Base-by-base conservation (phyloP, 768 basidiomycete species). In the Macrolepiota dolichaula region DNA sequence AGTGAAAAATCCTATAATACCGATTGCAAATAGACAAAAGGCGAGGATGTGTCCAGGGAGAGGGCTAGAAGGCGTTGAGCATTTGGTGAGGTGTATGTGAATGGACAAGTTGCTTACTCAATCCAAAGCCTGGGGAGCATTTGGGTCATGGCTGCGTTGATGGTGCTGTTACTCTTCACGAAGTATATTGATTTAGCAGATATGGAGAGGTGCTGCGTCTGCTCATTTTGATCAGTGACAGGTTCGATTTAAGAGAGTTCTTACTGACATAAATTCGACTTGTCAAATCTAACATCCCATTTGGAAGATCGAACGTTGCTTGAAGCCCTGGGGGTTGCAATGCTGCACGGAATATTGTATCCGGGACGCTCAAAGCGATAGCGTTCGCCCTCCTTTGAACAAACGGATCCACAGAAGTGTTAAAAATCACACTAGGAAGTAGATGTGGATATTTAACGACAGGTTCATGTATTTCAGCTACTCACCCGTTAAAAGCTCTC, bases 131-230 rank as follows among this genome's bases (percentile, higher is more conserved):
- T 78, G 22, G 82, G 78, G 15, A 76, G 66, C 11, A 80, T 64
- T 4, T 77, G 76, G 2, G 73, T 77, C 44, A 84, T 64, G 32
- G 68, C 59, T 6, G 81, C 81, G 13, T 71, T 57, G 5, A 85
- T 62, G 0, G 77, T 73, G 4, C 62, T 54, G 57, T 82, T 78
- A 5, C 67, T 58, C 1, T 70, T 59, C 6, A 85, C 68, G 64
- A 89, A 90, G 66, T 86, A 91, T n/a, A 82, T 77, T 1, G 78
- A 75, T 65, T 81, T 81, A 0, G 88, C 86, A 7, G 79, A 72
- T 3, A 86, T 62, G 3, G 87, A 73, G 12, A 91, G 80, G 69
- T 88, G 79, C 59, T 78, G 81, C 0, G 81, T 85, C 89, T 70
- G 58, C 11, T 25, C 51, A 42, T 32, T 60, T 1, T 15, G 25